Base-by-base conservation (phyloP, 768 basidiomycete species). In the Panus rudis region DNA sequence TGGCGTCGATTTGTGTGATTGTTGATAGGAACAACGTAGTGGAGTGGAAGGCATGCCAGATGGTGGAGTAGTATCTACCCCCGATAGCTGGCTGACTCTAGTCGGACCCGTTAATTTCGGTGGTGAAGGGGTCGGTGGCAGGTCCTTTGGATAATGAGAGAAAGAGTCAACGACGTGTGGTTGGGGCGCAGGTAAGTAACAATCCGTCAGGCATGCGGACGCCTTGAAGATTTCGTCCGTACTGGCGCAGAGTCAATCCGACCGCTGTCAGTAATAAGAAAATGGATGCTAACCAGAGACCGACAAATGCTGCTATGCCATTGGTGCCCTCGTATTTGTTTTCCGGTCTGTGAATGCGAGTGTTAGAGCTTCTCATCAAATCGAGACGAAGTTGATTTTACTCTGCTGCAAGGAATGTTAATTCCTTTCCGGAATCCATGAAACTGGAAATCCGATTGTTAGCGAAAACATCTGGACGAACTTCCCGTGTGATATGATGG, bases 211-310 rank as follows among this genome's bases (percentile, higher is more conserved):
- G 52, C 83, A 87, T 5, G 81, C 79, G 10, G 83, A 76, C 1
- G 84, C 72, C 61, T 88, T 88, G 65, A 79, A 76, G 30, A 87
- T 72, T 54, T 89, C 86, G 53, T 89, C 85, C 5, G 81, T 72
- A 49, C 85, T 88, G 47, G 14, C n/a, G 20, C 22, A n/a, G n/a
- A n/a, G n/a, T n/a, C n/a, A n/a, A n/a, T n/a, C n/a, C n/a, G 42
- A 27, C 14, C 17, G 16, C 6, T 22, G 34, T 35, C 10, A 30
- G 19, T 12, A 17, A 16, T 14, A 34, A 38, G 7, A 33, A 13
- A 38, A 19, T 4, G 6, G 14, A 30, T 17, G 63, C 78, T 30
- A 42, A 85, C 85, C 73, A 78, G 34, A 85, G 55, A 8, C 79
- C 84, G 10, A 85, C 71, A 51, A 87, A 79, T 0, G 85, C 86